A percentile compares a stretch with the other conserved stretches of the same genome.
Evolutionary conservation across 345 rosid genomes (phyloP).

Genomic region (Corymbia maculata): DNA sequence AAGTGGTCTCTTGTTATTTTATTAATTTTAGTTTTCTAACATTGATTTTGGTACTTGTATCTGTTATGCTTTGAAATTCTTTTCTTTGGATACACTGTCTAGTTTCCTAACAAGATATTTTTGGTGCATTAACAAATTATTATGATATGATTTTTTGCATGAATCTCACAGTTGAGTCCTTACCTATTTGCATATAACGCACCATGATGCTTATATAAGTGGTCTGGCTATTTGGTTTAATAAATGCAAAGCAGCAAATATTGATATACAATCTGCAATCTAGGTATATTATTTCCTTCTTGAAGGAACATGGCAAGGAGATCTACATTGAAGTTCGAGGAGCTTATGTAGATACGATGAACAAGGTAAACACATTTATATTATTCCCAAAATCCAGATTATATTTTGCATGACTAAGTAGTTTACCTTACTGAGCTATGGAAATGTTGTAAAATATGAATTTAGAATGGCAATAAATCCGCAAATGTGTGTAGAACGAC

Average conservation of each 20-base stretch:
- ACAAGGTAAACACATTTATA: constrained; percentile 49
- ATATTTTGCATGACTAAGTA: background rate
- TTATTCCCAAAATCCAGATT: background rate
- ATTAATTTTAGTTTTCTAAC: background rate
- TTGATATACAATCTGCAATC: background rate
- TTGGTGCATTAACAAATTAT: background rate
- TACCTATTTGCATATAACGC: background rate
- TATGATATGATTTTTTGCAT: background rate
- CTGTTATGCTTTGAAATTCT: background rate
- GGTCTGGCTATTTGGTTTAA: background rate
- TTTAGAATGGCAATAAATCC: background rate
- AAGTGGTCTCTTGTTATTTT: constrained; percentile 15
- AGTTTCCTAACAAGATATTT: background rate
- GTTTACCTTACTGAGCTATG: background rate
- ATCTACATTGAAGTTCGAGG: constrained; percentile 81
- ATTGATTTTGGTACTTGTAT: background rate
- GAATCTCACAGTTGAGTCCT: background rate
- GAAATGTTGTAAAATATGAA: background rate
- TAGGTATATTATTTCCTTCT: constrained; percentile 80
- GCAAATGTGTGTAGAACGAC: background rate
- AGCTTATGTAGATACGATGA: constrained; percentile 94
- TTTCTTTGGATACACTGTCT: background rate
- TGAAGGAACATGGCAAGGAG: constrained; percentile 92
- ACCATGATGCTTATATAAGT: background rate
- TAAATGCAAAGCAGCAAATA: background rate